phyloP scores from a whole-genome alignment of 257 asterid species.

The Ilex asprella region DNA sequence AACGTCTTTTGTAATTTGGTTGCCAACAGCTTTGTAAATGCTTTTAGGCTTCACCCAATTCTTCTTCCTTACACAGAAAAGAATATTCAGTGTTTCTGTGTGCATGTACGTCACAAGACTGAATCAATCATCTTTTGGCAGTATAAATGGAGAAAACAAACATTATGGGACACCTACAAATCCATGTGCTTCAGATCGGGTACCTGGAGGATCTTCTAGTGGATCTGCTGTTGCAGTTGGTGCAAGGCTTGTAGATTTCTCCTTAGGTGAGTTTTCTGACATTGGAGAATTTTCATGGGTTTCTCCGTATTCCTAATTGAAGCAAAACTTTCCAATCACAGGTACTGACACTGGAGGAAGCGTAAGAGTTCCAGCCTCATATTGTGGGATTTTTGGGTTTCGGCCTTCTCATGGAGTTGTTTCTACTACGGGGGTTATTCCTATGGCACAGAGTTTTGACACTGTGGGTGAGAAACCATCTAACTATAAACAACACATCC shows the following conservation, averaged over 20 bases:
- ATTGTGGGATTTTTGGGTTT: constrained; percentile 77
- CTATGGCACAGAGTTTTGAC: constrained; percentile 93
- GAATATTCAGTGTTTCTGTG: not conserved
- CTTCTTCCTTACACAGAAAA: not conserved
- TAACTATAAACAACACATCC: not conserved
- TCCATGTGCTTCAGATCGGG: constrained; percentile 75
- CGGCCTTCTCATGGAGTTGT: constrained; percentile 87
- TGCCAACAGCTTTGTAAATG: not conserved
- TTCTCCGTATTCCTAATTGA: constrained; percentile 4
- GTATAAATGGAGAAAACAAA: constrained; percentile 79
- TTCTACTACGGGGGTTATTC: constrained; percentile 56
- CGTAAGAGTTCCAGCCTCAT: constrained; percentile 85
- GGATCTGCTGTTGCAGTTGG: constrained; percentile 96
- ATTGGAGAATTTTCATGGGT: not conserved
- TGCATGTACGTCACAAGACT: not conserved
- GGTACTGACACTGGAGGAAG: constrained; percentile 99
- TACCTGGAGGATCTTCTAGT: constrained; percentile 97
- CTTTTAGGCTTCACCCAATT: not conserved
- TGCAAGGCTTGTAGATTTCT: constrained; percentile 65
- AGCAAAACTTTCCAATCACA: constrained; percentile 13
- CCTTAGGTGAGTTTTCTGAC: constrained; percentile 45
- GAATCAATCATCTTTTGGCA: constrained; percentile 29
- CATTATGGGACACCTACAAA: constrained; percentile 84
- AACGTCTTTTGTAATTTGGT: no score
- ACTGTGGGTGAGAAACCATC: constrained; percentile 60